Base-by-base conservation (phyloP, 1,284 basidiomycete genomes). In the Fomitiporia mediterranea region DNA sequence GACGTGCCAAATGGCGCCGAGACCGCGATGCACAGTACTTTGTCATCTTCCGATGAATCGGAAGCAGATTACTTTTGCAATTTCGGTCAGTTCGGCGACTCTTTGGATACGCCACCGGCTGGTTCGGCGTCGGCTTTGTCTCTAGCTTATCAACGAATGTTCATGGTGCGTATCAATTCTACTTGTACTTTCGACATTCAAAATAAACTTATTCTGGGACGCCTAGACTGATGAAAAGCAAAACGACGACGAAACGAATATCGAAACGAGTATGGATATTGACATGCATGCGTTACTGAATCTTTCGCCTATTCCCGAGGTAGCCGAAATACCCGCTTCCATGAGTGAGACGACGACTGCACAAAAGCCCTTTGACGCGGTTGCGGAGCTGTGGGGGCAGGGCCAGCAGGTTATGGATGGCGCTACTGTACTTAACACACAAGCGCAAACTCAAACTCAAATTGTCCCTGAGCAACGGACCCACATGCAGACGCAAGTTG, bases 301-400 rank as follows among this genome's bases (percentile, higher is more conserved):
- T 17, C 15, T 46, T 5, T 46, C 44, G 13, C 44, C 44, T n/a
- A 28, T 46, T 7, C 44, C 13, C 23, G 44, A 46, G 15, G 44
- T 46, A 7, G 4, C 44, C 44, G 44, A 46, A 28, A n/a, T n/a
- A n/a, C 17, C 28, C 25, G 44, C 42, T 4, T 17, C n/a, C 27
- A 21, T 11, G 2, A 23, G 42, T 43, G 2, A 6, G 9, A 30
- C 15, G 11, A 17, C 13, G 7, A 30, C 13, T 27, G 27, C 25
- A 13, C 44, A 46, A 25, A 7, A 25, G 25, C 53, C 53, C 5
- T 25, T 55, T 8, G 53, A 55, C 13, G 47, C 47, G 15, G 37
- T 55, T 19, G 53, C 53, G 21, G 44, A 32, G 17, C 44, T 55
- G 0, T 55, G 53, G 53, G 44, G 34, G 17, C 51, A 53, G 19